These are phyloP conservation scores for Geotrichum aggregatum DNA, from an alignment of 1,139 yeast genomes.

Conservation along the genomic window DNA sequence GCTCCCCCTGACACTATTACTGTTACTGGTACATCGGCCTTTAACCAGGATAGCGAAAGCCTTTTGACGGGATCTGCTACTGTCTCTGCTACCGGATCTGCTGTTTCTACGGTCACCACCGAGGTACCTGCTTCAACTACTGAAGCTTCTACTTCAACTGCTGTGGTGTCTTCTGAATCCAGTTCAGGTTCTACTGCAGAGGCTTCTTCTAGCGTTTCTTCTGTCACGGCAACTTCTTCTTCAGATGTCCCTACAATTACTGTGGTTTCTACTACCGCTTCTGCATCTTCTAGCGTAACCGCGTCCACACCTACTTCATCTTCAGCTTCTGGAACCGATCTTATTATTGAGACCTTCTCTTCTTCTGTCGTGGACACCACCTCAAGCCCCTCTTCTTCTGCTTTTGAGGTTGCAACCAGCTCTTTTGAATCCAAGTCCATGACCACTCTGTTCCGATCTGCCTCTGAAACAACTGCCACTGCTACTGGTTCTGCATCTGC, in stretches of 20 bases:
- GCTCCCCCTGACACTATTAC: background rate
- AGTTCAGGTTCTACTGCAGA: background rate
- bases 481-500: background rate
- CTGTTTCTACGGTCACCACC: background rate
- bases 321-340: background rate
- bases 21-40: background rate
- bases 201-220: background rate
- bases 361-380: background rate
- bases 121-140: background rate
- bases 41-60: background rate
- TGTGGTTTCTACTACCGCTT: background rate
- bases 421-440: constrained; percentile 1
- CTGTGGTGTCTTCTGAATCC: background rate
- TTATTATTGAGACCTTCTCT: background rate
- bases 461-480: background rate
- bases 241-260: background rate
- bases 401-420: constrained; percentile 4
- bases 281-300: background rate
- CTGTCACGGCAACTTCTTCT: background rate
- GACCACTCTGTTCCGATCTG: background rate
- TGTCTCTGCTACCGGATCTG: background rate
- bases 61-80: background rate
- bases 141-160: background rate
- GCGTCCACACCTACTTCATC: too few species aligned
- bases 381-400: background rate